These are phyloP conservation scores for Trichoderma harzianum DNA, from an alignment of 2,329 filamentous ascomycete genomes.

Conservation along the genomic window DNA sequence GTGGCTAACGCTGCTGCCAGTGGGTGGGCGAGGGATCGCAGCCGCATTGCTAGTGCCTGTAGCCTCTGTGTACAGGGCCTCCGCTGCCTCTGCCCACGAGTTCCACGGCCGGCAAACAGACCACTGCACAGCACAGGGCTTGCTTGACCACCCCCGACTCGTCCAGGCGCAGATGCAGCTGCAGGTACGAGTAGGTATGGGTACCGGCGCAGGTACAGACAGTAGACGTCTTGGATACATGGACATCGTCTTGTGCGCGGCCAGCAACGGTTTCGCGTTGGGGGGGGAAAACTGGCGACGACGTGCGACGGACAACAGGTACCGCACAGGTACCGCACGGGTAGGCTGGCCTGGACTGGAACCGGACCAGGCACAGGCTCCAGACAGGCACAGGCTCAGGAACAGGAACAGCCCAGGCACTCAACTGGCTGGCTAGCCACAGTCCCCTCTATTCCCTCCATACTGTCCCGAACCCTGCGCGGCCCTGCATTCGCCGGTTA, in stretches of 20 bases:
- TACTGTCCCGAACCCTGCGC: neutral
- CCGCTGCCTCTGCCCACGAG: neutral
- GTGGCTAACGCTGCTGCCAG: constrained; percentile 13
- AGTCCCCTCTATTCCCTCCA: neutral
- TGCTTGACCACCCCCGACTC: neutral
- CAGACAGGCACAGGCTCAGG: neutral
- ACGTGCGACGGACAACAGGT: neutral
- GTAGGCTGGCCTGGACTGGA: neutral
- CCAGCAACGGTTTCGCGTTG: neutral
- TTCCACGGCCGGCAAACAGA: neutral
- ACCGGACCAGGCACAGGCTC: neutral
- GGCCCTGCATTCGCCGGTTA: constrained; percentile 19
- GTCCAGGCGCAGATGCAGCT: neutral
- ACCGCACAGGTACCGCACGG: neutral
- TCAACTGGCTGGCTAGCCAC: neutral
- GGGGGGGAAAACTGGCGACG: neutral
- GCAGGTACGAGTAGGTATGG: neutral
- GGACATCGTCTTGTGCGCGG: neutral
- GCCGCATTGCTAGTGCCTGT: constrained; percentile 6
- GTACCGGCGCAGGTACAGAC: neutral
- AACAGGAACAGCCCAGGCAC: neutral
- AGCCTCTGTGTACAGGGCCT: neutral
- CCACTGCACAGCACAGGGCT: neutral
- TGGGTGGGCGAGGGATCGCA: constrained; percentile 9
- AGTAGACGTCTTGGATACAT: neutral